Conservation (phyloP, 495 filamentous ascomycete genomes). For the Trichoderma parareesei region DNA sequence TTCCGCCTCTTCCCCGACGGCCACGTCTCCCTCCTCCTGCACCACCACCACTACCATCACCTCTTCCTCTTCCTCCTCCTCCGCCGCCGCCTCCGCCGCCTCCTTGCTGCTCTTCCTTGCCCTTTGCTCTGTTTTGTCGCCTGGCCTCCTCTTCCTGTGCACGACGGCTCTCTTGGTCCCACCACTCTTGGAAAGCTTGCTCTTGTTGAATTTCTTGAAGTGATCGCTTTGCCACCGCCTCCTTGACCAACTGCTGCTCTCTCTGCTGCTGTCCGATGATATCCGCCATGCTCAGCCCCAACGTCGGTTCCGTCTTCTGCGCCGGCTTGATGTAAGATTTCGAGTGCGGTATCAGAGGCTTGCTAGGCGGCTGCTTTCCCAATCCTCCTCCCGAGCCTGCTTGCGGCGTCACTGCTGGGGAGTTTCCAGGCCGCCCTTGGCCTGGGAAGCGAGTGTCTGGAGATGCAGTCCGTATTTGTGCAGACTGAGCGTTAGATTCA, state of each 20-base stretch:
- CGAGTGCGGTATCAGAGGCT: conserved; percentile 38
- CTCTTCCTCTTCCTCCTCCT: conserved; percentile 4
- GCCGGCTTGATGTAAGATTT: conserved; percentile 40
- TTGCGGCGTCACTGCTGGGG: conserved; percentile 8
- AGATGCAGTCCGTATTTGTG: conserved; percentile 40
- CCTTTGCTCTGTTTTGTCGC: conserved; percentile 22
- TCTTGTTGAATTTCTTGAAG: conserved; percentile 92
- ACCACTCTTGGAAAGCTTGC: conserved; percentile 97
- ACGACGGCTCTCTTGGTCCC: conserved; percentile 81
- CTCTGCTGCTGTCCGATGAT: conserved; percentile 81
- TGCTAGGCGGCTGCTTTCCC: conserved; percentile 12
- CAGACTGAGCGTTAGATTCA: conserved; percentile 22
- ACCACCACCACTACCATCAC: not conserved
- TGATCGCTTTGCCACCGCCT: conserved; percentile 77
- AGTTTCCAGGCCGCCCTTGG: conserved; percentile 22
- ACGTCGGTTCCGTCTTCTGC: conserved; percentile 43
- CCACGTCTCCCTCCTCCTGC: conserved; percentile 13
- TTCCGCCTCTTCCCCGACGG: conserved; percentile 8
- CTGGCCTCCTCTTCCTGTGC: conserved; percentile 56
- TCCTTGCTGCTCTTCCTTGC: conserved; percentile 22
- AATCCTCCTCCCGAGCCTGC: conserved; percentile 12
- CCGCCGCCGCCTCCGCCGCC: not conserved
- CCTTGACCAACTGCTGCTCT: conserved; percentile 73
- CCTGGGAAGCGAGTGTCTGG: conserved; percentile 49
- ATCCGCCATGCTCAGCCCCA: conserved; percentile 70